A percentile compares a stretch with the other conserved stretches of the same genome.
Evolutionary conservation across 805 yeast genomes (phyloP).

Genomic region (Nakazawaea siamensis): DNA sequence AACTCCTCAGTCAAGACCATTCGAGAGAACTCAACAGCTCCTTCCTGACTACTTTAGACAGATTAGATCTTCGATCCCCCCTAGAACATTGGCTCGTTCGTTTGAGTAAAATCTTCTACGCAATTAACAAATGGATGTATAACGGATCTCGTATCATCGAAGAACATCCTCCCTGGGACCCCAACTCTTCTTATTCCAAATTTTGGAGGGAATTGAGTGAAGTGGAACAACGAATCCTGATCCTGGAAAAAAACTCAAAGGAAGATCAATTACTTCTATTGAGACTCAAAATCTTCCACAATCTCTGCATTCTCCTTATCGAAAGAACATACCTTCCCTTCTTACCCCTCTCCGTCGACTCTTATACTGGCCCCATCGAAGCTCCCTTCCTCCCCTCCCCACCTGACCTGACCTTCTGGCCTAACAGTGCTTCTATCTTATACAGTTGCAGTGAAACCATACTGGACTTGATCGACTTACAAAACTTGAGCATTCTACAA

Average conservation of each 20-base stretch:
- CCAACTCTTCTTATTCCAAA: not conserved
- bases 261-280: not conserved
- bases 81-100: no score
- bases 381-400: not conserved
- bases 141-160: not conserved
- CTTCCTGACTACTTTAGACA: no score
- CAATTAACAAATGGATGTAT: no score
- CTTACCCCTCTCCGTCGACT: not conserved
- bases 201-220: not conserved
- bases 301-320: not conserved
- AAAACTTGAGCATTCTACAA: not conserved
- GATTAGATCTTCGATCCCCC: no score
- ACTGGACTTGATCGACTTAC: not conserved
- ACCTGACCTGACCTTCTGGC: not conserved
- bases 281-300: not conserved
- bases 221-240: no score
- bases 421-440: not conserved
- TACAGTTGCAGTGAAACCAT: not conserved
- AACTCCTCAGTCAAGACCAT: no score
- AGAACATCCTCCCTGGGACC: not conserved
- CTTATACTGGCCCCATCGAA: not conserved
- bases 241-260: no score
- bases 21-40: no score
- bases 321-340: constrained; percentile 1
- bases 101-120: no score